These are phyloP conservation scores for Myxozyma nipponensis DNA, from an alignment of 805 yeast species.

Conservation along the genomic window DNA sequence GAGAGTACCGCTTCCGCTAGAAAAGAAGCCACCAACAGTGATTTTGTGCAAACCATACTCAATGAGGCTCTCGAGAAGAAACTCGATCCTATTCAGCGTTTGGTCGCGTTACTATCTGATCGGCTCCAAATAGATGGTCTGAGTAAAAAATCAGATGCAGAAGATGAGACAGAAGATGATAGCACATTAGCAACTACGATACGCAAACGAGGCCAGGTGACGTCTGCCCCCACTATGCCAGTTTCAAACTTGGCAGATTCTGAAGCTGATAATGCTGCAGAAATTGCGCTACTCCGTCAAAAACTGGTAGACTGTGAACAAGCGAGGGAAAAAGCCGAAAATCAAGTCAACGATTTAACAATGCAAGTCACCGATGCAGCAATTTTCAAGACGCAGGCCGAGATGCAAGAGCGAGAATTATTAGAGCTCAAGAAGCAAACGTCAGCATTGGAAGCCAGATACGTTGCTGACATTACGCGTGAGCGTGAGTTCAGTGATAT, in stretches of 20 bases:
- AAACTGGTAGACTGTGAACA: slow-evolving; percentile 18
- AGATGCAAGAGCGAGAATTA: slow-evolving; percentile 11
- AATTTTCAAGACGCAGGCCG: slow-evolving; percentile 4
- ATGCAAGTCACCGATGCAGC: slow-evolving; percentile 8
- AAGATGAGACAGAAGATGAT: slow-evolving; percentile 11
- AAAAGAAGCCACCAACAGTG: slow-evolving; percentile 7
- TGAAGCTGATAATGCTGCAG: neutral
- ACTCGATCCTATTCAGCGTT: slow-evolving; percentile 19
- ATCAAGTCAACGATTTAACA: slow-evolving; percentile 8
- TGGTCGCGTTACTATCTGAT: slow-evolving; percentile 17
- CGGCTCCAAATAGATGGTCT: slow-evolving; percentile 14
- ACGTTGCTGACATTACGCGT: slow-evolving; percentile 8
- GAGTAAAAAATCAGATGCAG: slow-evolving; percentile 15
- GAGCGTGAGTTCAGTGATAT: slow-evolving; percentile 5
- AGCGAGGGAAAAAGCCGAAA: slow-evolving; percentile 10
- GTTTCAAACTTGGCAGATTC: neutral
- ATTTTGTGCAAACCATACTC: slow-evolving; percentile 8
- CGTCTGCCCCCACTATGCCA: neutral
- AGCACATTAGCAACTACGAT: neutral
- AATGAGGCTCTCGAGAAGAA: slow-evolving; percentile 16
- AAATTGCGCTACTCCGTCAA: neutral
- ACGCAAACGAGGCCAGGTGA: neutral
- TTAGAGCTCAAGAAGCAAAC: slow-evolving; percentile 1
- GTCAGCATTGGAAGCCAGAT: neutral
- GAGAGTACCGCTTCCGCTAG: slow-evolving; percentile 7